Evolutionary conservation across 2,329 filamentous ascomycete species (phyloP).

Genomic region (Tolypocladium ovalisporum): DNA sequence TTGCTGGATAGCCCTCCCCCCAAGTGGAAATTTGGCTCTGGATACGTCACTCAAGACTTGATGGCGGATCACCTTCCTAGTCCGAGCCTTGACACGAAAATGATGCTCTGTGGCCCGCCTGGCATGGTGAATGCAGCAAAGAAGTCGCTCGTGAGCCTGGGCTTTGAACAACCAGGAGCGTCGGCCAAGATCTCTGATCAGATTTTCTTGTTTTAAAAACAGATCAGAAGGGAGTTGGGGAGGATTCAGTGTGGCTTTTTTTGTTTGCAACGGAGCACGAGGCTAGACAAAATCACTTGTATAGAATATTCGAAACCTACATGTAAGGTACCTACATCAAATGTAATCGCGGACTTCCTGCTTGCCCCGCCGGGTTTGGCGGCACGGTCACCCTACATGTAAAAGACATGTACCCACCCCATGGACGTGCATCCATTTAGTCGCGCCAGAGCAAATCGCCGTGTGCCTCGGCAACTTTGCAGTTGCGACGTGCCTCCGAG

Average conservation of each 20-base stretch:
- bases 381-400: too few relatives aligned
- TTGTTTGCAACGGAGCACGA: background rate
- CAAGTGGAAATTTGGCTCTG: constrained; percentile 35
- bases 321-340: too few relatives aligned
- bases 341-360: too few relatives aligned
- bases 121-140: constrained; percentile 48
- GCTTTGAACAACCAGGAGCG: constrained; percentile 38
- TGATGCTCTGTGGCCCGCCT: constrained; percentile 51
- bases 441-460: too few relatives aligned
- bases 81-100: constrained; percentile 33
- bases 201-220: constrained; percentile 38
- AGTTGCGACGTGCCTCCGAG: too few relatives aligned
- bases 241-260: background rate
- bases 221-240: background rate
- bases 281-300: background rate
- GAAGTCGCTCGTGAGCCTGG: constrained; percentile 34
- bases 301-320: background rate
- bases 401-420: too few relatives aligned
- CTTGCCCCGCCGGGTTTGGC: too few relatives aligned
- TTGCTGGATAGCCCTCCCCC: constrained; percentile 36
- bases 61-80: constrained; percentile 37
- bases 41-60: constrained; percentile 39
- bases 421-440: too few relatives aligned
- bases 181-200: constrained; percentile 42
- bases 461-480: too few relatives aligned